These are phyloP conservation scores for Aspergillus spinulosporus DNA, from an alignment of 2,329 filamentous ascomycete genomes.

Conservation along the genomic window DNA sequence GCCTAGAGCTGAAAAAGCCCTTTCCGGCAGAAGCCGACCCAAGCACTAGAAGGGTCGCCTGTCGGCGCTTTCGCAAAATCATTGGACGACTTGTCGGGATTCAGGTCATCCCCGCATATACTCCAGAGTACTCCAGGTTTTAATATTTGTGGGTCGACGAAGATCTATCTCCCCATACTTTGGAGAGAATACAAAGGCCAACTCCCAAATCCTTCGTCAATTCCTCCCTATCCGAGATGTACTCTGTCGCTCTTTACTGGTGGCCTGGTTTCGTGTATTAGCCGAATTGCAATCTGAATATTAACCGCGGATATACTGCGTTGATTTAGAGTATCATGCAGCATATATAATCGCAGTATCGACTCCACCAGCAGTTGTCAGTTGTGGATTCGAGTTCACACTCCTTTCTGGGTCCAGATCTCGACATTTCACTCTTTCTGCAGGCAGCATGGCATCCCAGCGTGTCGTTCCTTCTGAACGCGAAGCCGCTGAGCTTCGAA, in stretches of 20 bases:
- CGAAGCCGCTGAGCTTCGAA: background rate
- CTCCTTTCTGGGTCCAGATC: background rate
- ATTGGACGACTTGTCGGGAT: constrained; percentile 1
- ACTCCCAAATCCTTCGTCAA: too few species aligned
- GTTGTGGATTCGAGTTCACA: too few species aligned
- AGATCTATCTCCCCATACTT: background rate
- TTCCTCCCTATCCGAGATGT: background rate
- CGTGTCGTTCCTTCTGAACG: constrained; percentile 3
- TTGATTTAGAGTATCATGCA: too few species aligned
- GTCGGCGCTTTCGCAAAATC: background rate
- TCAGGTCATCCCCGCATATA: constrained; percentile 1
- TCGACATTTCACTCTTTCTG: background rate
- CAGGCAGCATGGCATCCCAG: background rate
- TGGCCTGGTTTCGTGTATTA: too few species aligned
- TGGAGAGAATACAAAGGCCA: background rate
- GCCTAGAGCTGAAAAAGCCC: too few species aligned
- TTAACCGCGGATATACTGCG: too few species aligned
- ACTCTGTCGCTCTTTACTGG: background rate
- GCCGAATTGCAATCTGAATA: too few species aligned
- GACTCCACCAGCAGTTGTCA: too few species aligned
- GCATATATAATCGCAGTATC: too few species aligned
- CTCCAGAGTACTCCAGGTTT: background rate
- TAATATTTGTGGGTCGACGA: background rate
- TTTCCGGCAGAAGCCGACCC: too few species aligned
- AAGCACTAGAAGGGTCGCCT: too few species aligned